Base-by-base conservation (phyloP, 1,139 yeast genomes). In the Suzukiozyma palmioleophila region DNA sequence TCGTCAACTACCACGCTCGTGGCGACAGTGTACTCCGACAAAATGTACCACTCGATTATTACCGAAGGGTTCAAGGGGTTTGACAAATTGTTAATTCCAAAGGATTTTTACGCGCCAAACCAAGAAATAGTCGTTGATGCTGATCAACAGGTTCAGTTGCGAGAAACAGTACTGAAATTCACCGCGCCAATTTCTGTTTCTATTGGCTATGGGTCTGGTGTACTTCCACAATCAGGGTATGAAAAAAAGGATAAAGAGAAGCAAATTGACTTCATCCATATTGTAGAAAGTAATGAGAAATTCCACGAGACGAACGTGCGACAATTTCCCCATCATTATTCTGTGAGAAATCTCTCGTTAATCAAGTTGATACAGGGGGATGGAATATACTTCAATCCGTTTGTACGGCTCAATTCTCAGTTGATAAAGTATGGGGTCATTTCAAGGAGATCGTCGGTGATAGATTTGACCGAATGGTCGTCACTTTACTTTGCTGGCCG, bases 201-300 rank as follows among this genome's bases (percentile, higher is more conserved):
- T 10, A 47, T 90, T 59, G 99, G 97, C 0, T 94, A 94, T 59
- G 99, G 99, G 1, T 85, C 95, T 8, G 97, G 96, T 3, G 96
- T 94, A 0, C 85, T 94, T 51, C 75, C 81, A 25, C 98, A 94
- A 58, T 53, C 51, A 3, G 89, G 89, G 4, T 77, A 79, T 24
- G 59, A 64, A 22, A 22, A 52, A 62, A 26, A 12, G 66, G 73
- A 37, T 82, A 89, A 1, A 8, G 34, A 35, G 25, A 39, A 40
- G 30, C 98, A 92, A 59, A 75, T 88, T 10, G 98, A 94, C 56
- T 64, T 92, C 60, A 85, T 92, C n/a, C 81, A 85, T 53, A 85
- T 88, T 1, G 97, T 90, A 3, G 73, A 83, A 1, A 77, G 82
- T 55, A 77, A 94, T 2, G 66, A 68, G 32, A 76, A 75, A 43